phyloP scores from a whole-genome alignment of 2,329 filamentous ascomycete genomes.

The Xylaria digitata region DNA sequence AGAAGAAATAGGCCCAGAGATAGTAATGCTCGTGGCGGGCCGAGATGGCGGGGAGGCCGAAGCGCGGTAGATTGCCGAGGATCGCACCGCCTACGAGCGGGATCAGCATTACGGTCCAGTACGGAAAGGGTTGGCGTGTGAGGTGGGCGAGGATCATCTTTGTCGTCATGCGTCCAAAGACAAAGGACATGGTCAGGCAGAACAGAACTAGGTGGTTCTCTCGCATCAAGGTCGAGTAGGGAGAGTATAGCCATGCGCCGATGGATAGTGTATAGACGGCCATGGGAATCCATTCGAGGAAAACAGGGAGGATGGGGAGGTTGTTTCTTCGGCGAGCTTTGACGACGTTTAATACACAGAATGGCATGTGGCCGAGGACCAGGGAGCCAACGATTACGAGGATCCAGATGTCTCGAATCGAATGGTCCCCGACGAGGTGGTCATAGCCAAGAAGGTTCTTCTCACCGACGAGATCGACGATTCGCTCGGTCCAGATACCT shows the following conservation, averaged over 20 bases:
- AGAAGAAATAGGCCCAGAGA: constrained; percentile 84
- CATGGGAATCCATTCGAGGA: constrained; percentile 95
- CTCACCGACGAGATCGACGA: constrained; percentile 75
- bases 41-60: constrained; percentile 76
- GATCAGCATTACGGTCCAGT: constrained; percentile 91
- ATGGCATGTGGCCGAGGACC: constrained; percentile 81
- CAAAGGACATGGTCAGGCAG: constrained; percentile 93
- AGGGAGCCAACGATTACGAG: constrained; percentile 74
- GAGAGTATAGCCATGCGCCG: constrained; percentile 88
- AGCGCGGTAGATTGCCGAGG: constrained; percentile 81
- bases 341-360: constrained; percentile 88
- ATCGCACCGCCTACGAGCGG: constrained; percentile 88
- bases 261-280: constrained; percentile 80
- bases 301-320: constrained; percentile 81
- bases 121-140: constrained; percentile 92
- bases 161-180: constrained; percentile 97
- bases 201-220: constrained; percentile 93
- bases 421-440: constrained; percentile 73
- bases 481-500: constrained; percentile 82
- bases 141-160: constrained; percentile 98
- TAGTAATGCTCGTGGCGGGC: constrained; percentile 79
- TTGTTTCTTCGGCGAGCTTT: constrained; percentile 77
- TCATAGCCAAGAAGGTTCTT: constrained; percentile 64
- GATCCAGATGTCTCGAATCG: constrained; percentile 91
- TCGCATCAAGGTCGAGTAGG: constrained; percentile 81